Base-by-base conservation (phyloP, 2,329 filamentous ascomycete species). In the Pseudocercospora fijiensis region DNA sequence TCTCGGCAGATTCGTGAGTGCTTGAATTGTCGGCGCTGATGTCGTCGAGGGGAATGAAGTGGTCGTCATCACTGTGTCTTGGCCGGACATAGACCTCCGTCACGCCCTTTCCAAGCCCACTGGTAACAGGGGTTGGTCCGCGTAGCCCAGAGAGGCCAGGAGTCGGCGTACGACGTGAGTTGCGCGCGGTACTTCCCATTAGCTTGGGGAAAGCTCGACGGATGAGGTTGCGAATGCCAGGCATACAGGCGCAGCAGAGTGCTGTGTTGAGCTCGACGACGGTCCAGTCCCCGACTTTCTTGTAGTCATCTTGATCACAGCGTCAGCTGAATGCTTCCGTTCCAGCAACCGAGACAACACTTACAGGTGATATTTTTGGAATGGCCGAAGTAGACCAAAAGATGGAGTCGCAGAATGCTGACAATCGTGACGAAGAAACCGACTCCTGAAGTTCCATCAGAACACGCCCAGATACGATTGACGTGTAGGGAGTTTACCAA, bases 1-100 rank as follows among this genome's bases (percentile, higher is more conserved):
- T 37, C 22, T 41, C 27, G 55, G 20, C 61, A 20, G 41, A 41
- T 33, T 63, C 56, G 8, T 51, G 56, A 7, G 75, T 76, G 33
- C 68, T 66, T 20, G 85, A 77, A 63, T 80, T 80, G 13, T 81
- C 74, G 63, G 90, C 84, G 65, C 94, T 79, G 58, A 92, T 77
- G 73, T 92, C 61, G 20, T 68, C 20, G 5, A 66, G 62, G 2
- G 66, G 66, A 30, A 68, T 66, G 57, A 68, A 68, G 60, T 66
- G 45, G 24, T 49, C 64, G 30, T 68, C 66, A 16, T 68, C 66
- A 43, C 60, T 63, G 62, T 68, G 52, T 41, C 64, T 55, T 3
- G 61, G 64, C 24, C 64, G 33, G 20, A 66, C 61, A 20, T 27
- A 66, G 41, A 69, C 53, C 7, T 64, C 59, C 2, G 61, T 37